A percentile compares a stretch with the other conserved stretches of the same genome.
Conservation (phyloP, 2,329 filamentous ascomycete species). For the Waltergamsia citrina region DNA sequence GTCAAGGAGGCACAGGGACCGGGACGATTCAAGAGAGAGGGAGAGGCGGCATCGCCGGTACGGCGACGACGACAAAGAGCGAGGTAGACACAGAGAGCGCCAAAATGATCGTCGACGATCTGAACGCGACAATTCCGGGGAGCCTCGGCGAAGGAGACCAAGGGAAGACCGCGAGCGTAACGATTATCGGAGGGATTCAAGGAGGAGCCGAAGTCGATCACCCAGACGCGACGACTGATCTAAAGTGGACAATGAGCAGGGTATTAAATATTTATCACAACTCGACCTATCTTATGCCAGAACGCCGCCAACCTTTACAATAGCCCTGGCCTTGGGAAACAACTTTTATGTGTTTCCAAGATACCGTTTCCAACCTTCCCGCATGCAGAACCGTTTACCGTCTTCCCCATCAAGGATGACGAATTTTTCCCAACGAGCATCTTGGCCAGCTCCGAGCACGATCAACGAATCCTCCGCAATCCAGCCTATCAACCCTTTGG, state of each 20-base stretch:
- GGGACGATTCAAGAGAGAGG: constrained; percentile 14
- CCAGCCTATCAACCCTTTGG: constrained; percentile 85
- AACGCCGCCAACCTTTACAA: background rate
- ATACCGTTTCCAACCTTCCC: constrained; percentile 79
- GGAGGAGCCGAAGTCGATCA: constrained; percentile 33
- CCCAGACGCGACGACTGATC: too few relatives aligned
- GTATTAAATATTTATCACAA: background rate
- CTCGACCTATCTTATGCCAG: background rate
- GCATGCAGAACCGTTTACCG: constrained; percentile 54
- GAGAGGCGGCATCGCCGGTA: constrained; percentile 13
- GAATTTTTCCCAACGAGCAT: constrained; percentile 85
- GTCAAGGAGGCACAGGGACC: constrained; percentile 13
- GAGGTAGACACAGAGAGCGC: constrained; percentile 10
- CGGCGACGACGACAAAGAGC: constrained; percentile 13
- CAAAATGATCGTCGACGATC: constrained; percentile 15
- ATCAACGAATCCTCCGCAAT: constrained; percentile 62
- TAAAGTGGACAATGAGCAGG: too few relatives aligned
- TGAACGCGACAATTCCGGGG: constrained; percentile 16
- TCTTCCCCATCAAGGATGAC: constrained; percentile 58
- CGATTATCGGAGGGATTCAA: constrained; percentile 11
- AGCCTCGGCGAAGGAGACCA: constrained; percentile 14
- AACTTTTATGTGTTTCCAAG: constrained; percentile 31
- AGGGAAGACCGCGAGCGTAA: constrained; percentile 11
- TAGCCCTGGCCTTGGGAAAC: background rate
- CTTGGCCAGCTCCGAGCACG: constrained; percentile 69